phyloP scores from a whole-genome alignment of 306 rosid species.

The Trifolium fragiferum region DNA sequence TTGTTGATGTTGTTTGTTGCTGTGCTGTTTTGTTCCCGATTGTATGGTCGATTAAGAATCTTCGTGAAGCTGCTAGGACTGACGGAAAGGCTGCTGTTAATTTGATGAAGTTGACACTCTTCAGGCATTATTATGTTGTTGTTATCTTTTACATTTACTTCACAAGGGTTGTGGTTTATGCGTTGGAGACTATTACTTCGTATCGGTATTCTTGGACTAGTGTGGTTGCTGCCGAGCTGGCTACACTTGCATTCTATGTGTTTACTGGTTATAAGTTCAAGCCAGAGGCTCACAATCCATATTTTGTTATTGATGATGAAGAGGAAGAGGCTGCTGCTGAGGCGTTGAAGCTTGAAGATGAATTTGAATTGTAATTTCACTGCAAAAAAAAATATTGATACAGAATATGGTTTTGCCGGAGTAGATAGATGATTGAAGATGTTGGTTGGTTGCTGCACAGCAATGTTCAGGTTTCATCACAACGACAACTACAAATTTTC shows the following conservation, averaged over 20 bases:
- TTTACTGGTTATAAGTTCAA: slow-evolving; percentile 89
- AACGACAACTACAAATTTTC: slow-evolving; percentile 38
- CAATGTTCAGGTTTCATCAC: slow-evolving; percentile 53
- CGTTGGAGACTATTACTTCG: slow-evolving; percentile 86
- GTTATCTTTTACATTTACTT: slow-evolving; percentile 95
- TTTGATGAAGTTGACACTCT: slow-evolving; percentile 88
- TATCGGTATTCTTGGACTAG: slow-evolving; percentile 95
- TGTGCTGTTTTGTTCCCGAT: slow-evolving; percentile 94
- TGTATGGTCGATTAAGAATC: slow-evolving; percentile 96
- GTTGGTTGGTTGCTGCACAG: slow-evolving; percentile 39
- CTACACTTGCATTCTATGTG: slow-evolving; percentile 78
- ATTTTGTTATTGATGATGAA: slow-evolving; percentile 89
- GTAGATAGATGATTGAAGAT: slow-evolving; percentile 38
- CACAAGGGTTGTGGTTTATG: slow-evolving; percentile 91
- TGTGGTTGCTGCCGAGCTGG: slow-evolving; percentile 86
- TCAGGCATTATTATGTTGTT: slow-evolving; percentile 88
- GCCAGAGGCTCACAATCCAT: slow-evolving; percentile 94
- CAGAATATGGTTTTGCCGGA: slow-evolving; percentile 30
- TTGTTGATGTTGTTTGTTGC: slow-evolving; percentile 91
- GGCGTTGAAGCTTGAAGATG: slow-evolving; percentile 92
- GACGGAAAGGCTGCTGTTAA: slow-evolving; percentile 97
- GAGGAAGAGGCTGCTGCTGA: slow-evolving; percentile 98
- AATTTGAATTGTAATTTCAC: slow-evolving; percentile 77
- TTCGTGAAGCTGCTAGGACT: slow-evolving; percentile 89
- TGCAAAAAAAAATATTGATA: neutral